A percentile compares a stretch with the other conserved stretches of the same genome.
These are phyloP conservation scores for Cryptococcus sp. DNA, from an alignment of 1,284 basidiomycete genomes.

Conservation along the genomic window DNA sequence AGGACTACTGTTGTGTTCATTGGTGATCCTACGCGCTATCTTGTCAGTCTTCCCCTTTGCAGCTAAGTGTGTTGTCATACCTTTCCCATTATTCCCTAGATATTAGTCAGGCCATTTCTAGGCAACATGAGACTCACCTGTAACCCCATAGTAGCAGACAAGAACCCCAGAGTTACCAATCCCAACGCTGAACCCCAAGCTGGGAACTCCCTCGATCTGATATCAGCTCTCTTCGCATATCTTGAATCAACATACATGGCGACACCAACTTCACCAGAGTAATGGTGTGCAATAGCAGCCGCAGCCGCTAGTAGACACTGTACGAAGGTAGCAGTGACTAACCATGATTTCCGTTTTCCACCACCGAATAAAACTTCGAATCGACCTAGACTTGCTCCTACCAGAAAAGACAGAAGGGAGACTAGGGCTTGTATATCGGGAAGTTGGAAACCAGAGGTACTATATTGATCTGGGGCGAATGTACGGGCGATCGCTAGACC, in stretches of 20 bases:
- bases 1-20: conserved; percentile 55
- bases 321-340: conserved; percentile 63
- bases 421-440: conserved; percentile 75
- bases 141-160: conserved; percentile 70
- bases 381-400: conserved; percentile 47
- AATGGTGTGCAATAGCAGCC: conserved; percentile 59
- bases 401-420: conserved; percentile 65
- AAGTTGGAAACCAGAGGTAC: conserved; percentile 60
- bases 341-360: conserved; percentile 66
- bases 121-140: conserved; percentile 10
- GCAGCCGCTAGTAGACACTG: conserved; percentile 71
- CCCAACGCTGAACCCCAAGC: conserved; percentile 65
- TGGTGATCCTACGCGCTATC: conserved; percentile 59
- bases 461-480: conserved; percentile 55
- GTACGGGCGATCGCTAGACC: conserved; percentile 60
- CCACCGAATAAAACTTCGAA: conserved; percentile 56
- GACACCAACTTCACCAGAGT: conserved; percentile 54
- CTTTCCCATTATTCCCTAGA: conserved; percentile 77
- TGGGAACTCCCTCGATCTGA: conserved; percentile 55
- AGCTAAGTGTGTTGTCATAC: conserved; percentile 14
- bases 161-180: conserved; percentile 67
- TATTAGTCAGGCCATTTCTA: not conserved
- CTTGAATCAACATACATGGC: conserved; percentile 50
- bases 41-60: not conserved
- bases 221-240: not conserved